phyloP scores from a whole-genome alignment of 257 asterid species.

The Solanum virginianum region DNA sequence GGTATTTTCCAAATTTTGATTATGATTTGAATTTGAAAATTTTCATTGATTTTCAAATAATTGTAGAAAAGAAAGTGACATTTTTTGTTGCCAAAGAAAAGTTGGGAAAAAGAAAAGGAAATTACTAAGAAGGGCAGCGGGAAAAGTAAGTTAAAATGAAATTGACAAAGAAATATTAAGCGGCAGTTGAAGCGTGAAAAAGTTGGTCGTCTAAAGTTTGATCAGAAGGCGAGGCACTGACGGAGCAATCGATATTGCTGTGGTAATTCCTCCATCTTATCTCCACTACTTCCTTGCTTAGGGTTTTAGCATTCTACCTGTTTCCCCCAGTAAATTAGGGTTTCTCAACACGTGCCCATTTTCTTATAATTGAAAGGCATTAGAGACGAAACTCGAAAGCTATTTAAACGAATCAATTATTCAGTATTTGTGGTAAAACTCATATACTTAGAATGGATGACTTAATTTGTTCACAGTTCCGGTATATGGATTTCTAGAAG shows the following conservation, averaged over 20 bases:
- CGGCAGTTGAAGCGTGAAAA: not conserved
- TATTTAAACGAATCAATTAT: not conserved
- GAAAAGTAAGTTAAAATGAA: not conserved
- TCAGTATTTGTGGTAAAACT: not conserved
- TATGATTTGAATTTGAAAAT: not conserved
- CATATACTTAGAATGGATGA: not conserved
- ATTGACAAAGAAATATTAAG: not conserved
- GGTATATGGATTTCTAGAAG: not conserved
- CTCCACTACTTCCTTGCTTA: constrained; percentile 15
- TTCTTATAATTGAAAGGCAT: not conserved
- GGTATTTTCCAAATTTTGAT: not conserved
- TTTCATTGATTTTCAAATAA: not conserved
- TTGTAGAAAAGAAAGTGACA: too few species aligned
- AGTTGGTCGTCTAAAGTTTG: not conserved
- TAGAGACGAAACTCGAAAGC: too few species aligned
- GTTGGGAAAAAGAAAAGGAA: not conserved
- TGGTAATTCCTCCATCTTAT: not conserved
- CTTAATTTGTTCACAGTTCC: not conserved
- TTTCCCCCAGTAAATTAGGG: constrained; percentile 47
- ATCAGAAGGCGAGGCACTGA: not conserved
- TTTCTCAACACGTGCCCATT: constrained; percentile 28
- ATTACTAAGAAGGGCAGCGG: not conserved
- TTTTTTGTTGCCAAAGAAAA: not conserved
- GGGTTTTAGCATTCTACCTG: constrained; percentile 27
- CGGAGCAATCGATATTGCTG: not conserved